These are phyloP conservation scores for Trypanosoma rangeli DNA, from an alignment of 208 protist genomes.

Conservation along the genomic window DNA sequence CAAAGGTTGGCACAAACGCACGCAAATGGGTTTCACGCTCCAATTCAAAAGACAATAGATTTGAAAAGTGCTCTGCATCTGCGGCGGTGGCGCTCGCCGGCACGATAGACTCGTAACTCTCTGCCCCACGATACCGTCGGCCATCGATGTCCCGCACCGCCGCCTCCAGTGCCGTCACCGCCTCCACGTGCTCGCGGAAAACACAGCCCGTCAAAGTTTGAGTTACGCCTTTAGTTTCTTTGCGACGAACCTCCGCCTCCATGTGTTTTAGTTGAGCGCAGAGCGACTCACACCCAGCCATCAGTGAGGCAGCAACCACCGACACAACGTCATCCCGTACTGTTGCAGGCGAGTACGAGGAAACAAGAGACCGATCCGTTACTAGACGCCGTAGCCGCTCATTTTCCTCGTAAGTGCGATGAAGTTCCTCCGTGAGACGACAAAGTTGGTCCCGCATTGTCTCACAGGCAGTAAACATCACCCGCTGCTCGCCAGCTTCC, in stretches of 20 bases:
- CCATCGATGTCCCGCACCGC: conserved; percentile 29
- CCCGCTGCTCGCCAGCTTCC: neutral
- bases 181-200: conserved; percentile 29
- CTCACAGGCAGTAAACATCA: neutral
- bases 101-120: conserved; percentile 14
- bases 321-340: conserved; percentile 20
- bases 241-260: conserved; percentile 31
- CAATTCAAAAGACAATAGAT: conserved; percentile 59
- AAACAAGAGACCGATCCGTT: neutral
- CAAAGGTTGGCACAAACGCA: conserved; percentile 82
- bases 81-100: conserved; percentile 55
- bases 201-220: conserved; percentile 4
- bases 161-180: conserved; percentile 24
- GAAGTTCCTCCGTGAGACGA: conserved; percentile 27
- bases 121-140: conserved; percentile 11
- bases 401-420: conserved; percentile 36
- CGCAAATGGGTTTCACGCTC: conserved; percentile 54
- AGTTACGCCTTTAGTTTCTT: conserved; percentile 13
- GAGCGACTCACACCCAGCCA: conserved; percentile 55
- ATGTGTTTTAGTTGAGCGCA: conserved; percentile 37
- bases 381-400: conserved; percentile 30
- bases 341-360: conserved; percentile 3
- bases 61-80: conserved; percentile 41
- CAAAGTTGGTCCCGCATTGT: neutral
- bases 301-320: conserved; percentile 34